Base-by-base conservation (phyloP, 257 asterid species). In the Rubia yunnanensis region DNA sequence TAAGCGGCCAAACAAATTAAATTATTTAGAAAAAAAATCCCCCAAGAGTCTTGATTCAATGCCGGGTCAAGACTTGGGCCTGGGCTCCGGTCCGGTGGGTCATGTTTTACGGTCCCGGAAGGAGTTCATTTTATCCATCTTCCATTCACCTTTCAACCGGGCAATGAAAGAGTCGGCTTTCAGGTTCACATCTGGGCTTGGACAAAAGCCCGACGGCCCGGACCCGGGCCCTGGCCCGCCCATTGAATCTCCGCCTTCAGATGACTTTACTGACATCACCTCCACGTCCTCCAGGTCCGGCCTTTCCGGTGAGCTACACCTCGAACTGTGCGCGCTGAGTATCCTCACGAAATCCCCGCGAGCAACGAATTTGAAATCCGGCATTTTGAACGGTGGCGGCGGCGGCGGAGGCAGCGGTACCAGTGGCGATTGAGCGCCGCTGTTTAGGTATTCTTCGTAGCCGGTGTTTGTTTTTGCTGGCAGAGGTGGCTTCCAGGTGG, bases 111-210 rank as follows among this genome's bases (percentile, higher is more conserved):
- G 7, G 72, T 72, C 91, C 39, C 72, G 80, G 22, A 79, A 11
- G 1, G 96, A 85, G 60, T 81, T 86, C 65, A 91, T 79, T 67
- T 86, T 91, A 73, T 91, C 98, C 52, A 85, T 55, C 68, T 84
- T 82, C 98, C 98, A 91, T 64, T 84, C 94, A 39, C 76, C 86
- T 39, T 85, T 77, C 53, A 77, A 91, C 77, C 92, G 76, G 0
- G 96, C 94, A 34, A 91, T 91, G 80, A 88, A 88, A 53, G 59
- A 70, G 70, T 82, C 96, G 7, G 96, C 98, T 75, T 88, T 83
- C 17, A 63, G 48, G 67, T 91, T 86, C 8, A 91, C 98, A 64
- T 91, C 96, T 36, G 98, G 98, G 83, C 96, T 91, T 22, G 96
- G 94, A 30, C 96, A 91, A n/a, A 60, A 54, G 34, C 82, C 64